Evolutionary conservation across 805 yeast species (phyloP).

Genomic region (Metschnikowia arizonensis): DNA sequence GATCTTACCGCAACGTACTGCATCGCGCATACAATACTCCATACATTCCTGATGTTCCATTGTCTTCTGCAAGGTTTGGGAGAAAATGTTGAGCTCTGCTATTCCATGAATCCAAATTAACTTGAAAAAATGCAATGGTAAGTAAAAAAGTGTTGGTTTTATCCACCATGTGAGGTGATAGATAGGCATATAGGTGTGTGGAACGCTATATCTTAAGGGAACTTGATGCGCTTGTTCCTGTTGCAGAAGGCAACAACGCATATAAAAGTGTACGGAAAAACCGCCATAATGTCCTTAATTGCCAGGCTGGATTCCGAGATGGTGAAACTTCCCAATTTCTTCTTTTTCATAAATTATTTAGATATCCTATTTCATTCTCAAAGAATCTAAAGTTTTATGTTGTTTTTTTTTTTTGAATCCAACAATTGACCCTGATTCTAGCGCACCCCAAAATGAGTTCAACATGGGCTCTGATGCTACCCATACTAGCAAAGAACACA

Average conservation of each 20-base stretch:
- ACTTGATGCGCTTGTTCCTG: background rate
- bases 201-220: background rate
- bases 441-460: background rate
- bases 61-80: background rate
- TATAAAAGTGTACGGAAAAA: conserved; percentile 1
- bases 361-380: background rate
- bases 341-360: background rate
- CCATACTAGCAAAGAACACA: background rate
- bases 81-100: background rate
- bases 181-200: background rate
- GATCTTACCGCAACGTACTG: background rate
- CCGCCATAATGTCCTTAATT: background rate
- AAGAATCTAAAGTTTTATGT: background rate
- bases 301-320: background rate
- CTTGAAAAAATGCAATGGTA: too few relatives aligned
- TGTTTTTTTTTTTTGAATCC: background rate
- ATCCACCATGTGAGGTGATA: background rate
- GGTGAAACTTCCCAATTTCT: background rate
- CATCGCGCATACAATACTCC: background rate
- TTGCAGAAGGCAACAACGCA: conserved; percentile 3
- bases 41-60: too few relatives aligned
- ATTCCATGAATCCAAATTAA: too few relatives aligned
- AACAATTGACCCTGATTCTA: conserved; percentile 1
- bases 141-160: too few relatives aligned
- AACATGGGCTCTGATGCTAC: conserved; percentile 2